Evolutionary conservation across 73 alveolate species (phyloP), one percentile per base, ranked within the genome.

Genomic region (Tetrahymena borealis): DNA sequence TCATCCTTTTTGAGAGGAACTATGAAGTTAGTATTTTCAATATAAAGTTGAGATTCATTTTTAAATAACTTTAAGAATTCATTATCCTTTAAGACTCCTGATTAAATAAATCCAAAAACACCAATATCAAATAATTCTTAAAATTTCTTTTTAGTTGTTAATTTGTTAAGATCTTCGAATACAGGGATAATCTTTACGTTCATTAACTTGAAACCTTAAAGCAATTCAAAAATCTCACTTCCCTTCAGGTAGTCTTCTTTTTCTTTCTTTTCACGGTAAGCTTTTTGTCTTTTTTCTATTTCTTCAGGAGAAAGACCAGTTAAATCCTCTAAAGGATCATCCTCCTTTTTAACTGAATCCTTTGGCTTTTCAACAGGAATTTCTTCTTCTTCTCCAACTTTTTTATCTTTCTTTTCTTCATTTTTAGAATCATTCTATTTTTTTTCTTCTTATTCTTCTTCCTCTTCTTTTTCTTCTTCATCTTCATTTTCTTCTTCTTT

Each of bases 371-470:
- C 85, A 1, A 60, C 38, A 15, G 85, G 85, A 60, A 60, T 60
- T 60, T 60, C 85, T 60, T 60, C 85, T 60, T 60, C 85, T 60
- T 60, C 91, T 31, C 40, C 91, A 0, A 28, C 91, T 7, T 79
- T 79, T 36, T 35, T 79, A 35, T 79, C 43, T 79, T 36, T 16
- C 32, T 79, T 38, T 79, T 32, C 93, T 42, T 79, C 94, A 90
- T 94, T 18, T 93, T 96, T 94, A 33, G 93, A 92, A 92, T 90
- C 96, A 60, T 91, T 93, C 90, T 94, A 91, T 41, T 94, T 96
- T 20, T 95, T 92, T 93, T 93, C 95, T 93, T 96, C 97, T 90
- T 94, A 92, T 85, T 94, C 96, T 78, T 97, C 78, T 97, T 93
- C 90, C 91, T 96, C 94, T 33, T 95, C 97, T 85, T 94, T 96